phyloP scores from a whole-genome alignment of 306 rosid genomes.

The Quercus mongolica region DNA sequence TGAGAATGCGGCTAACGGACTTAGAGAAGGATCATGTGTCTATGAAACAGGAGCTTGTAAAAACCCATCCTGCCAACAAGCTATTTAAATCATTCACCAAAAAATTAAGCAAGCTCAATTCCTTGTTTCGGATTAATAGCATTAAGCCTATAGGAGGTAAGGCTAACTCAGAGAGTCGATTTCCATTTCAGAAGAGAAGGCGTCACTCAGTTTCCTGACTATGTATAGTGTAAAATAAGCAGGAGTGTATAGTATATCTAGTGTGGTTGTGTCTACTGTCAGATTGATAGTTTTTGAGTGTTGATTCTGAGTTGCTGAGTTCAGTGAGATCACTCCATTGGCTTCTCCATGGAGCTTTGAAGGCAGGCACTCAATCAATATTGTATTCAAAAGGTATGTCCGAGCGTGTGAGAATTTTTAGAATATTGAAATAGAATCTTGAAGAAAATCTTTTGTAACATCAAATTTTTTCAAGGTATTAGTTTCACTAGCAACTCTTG shows the following conservation, averaged over 20 bases:
- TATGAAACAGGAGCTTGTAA: slow-evolving; percentile 93
- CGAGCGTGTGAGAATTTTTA: slow-evolving; percentile 6
- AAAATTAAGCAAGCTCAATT: slow-evolving; percentile 71
- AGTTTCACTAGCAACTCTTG: slow-evolving; percentile 11
- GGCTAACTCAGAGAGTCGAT: slow-evolving; percentile 57
- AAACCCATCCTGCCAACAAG: slow-evolving; percentile 72
- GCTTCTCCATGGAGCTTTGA: background rate
- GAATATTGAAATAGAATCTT: background rate
- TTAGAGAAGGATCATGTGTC: slow-evolving; percentile 91
- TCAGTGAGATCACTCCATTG: slow-evolving; percentile 16
- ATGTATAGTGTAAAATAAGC: slow-evolving; percentile 31
- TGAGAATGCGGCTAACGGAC: slow-evolving; percentile 98
- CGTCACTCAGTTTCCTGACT: slow-evolving; percentile 90
- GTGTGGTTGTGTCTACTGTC: slow-evolving; percentile 40
- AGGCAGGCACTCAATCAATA: slow-evolving; percentile 18
- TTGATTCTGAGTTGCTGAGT: slow-evolving; percentile 26
- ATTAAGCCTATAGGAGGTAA: slow-evolving; percentile 48
- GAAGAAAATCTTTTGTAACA: background rate
- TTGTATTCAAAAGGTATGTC: slow-evolving; percentile 9
- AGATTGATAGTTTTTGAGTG: slow-evolving; percentile 28
- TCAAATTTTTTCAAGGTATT: background rate
- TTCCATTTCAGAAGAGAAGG: slow-evolving; percentile 85
- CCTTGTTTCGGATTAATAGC: slow-evolving; percentile 62
- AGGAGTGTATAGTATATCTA: slow-evolving; percentile 38
- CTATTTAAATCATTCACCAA: slow-evolving; percentile 71